phyloP scores from a whole-genome alignment of 371 early-diverging fungal species.

The Mucor irregularis region DNA sequence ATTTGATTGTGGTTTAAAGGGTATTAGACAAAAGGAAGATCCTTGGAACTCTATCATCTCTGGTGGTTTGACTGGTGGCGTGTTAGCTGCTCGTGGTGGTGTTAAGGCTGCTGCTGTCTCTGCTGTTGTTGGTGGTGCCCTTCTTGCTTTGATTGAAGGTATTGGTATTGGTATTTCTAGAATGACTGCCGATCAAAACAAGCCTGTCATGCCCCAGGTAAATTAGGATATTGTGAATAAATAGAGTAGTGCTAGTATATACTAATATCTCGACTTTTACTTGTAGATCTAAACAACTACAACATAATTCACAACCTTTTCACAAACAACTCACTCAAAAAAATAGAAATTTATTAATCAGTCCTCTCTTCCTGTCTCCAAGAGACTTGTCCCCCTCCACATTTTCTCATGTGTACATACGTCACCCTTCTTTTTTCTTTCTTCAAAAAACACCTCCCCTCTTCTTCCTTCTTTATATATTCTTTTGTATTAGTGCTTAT shows the following conservation, averaged over 20 bases:
- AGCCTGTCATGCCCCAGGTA: conserved; percentile 65
- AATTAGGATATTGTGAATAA: not conserved
- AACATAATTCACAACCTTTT: too few relatives aligned
- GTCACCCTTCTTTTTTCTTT: too few relatives aligned
- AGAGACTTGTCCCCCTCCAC: not conserved
- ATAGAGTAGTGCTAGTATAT: not conserved
- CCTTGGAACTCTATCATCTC: conserved; percentile 92
- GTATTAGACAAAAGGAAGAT: conserved; percentile 94
- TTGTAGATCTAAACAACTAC: conserved; percentile 4
- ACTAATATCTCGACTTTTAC: not conserved
- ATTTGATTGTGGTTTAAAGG: conserved; percentile 92
- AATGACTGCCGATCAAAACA: conserved; percentile 57
- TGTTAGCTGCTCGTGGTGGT: conserved; percentile 92
- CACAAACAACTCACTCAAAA: not conserved
- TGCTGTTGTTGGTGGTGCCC: conserved; percentile 89
- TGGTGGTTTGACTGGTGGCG: conserved; percentile 94
- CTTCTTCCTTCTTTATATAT: not conserved
- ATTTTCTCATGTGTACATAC: conserved; percentile 7
- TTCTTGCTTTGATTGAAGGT: conserved; percentile 95
- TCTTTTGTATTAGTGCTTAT: conserved; percentile 4
- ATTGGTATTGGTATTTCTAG: conserved; percentile 77
- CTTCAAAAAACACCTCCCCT: conserved; percentile 3
- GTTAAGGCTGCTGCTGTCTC: conserved; percentile 80
- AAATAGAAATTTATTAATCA: not conserved
- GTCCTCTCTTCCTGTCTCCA: not conserved